These are phyloP conservation scores for Oehlia diaphana DNA, from an alignment of 192 early-diverging fungal species.

Conservation along the genomic window DNA sequence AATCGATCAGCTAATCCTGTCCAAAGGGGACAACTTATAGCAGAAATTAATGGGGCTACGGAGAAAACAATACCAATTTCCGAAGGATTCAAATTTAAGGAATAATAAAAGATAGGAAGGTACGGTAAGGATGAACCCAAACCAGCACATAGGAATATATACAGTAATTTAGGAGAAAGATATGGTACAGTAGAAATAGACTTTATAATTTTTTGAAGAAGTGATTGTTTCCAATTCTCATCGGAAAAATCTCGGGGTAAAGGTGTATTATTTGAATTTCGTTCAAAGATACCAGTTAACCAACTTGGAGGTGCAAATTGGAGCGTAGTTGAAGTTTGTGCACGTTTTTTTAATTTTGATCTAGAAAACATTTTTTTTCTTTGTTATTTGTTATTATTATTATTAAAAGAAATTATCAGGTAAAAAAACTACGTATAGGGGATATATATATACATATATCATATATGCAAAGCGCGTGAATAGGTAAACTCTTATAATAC, in stretches of 20 bases:
- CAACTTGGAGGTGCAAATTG: constrained; percentile 27
- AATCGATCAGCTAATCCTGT: constrained; percentile 45
- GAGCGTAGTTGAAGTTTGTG: constrained; percentile 15
- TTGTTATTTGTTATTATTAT: neutral
- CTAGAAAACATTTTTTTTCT: neutral
- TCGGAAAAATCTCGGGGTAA: neutral
- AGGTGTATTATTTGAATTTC: neutral
- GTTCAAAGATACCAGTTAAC: neutral
- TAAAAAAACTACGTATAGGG: too few relatives aligned
- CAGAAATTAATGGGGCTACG: constrained; percentile 48
- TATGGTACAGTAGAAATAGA: constrained; percentile 9
- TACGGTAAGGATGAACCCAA: constrained; percentile 34
- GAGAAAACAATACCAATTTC: constrained; percentile 33
- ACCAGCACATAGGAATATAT: constrained; percentile 29
- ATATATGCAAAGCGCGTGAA: too few relatives aligned
- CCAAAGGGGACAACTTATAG: constrained; percentile 49
- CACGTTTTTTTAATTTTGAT: neutral
- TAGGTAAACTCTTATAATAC: too few relatives aligned
- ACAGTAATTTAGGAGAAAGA: constrained; percentile 35
- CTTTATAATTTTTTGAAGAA: neutral
- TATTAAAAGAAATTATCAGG: neutral
- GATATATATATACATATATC: too few relatives aligned
- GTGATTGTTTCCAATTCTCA: neutral
- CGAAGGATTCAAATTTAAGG: constrained; percentile 29
- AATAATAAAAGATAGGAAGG: constrained; percentile 36